Percentiles rank a stretch among this genome's conserved stretches.
Conservation (phyloP, 1,139 yeast genomes). For the Pichia terricola region DNA sequence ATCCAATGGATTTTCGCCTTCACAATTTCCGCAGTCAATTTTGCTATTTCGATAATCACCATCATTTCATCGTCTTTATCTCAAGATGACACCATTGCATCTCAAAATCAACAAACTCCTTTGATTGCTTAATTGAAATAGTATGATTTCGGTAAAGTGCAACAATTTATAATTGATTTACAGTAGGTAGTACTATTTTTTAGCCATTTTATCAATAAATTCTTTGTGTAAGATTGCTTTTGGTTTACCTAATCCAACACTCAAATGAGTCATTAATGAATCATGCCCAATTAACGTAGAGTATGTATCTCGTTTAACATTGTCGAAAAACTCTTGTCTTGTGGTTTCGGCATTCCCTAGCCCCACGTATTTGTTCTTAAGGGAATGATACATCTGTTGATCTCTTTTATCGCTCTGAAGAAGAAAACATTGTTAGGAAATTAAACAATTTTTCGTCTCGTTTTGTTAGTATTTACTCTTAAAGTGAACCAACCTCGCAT, state of each 20-base stretch:
- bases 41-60: constrained; percentile 35
- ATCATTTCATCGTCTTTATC: not conserved
- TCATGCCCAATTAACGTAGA: constrained; percentile 66
- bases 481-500: no score
- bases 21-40: constrained; percentile 46
- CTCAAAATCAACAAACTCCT: no score
- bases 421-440: not conserved
- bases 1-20: constrained; percentile 82
- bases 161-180: no score
- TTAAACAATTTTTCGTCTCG: not conserved
- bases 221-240: constrained; percentile 37
- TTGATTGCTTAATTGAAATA: no score
- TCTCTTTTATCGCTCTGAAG: constrained; percentile 33
- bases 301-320: constrained; percentile 66
- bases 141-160: no score
- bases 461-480: no score
- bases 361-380: constrained; percentile 58
- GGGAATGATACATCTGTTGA: constrained; percentile 48
- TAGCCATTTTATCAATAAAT: constrained; percentile 50
- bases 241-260: constrained; percentile 54
- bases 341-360: constrained; percentile 66
- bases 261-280: constrained; percentile 50
- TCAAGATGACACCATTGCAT: no score
- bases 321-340: constrained; percentile 47
- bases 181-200: not conserved